phyloP scores from a whole-genome alignment of 2,329 filamentous ascomycete species.

The Phaeosphaeriaceae sp. region DNA sequence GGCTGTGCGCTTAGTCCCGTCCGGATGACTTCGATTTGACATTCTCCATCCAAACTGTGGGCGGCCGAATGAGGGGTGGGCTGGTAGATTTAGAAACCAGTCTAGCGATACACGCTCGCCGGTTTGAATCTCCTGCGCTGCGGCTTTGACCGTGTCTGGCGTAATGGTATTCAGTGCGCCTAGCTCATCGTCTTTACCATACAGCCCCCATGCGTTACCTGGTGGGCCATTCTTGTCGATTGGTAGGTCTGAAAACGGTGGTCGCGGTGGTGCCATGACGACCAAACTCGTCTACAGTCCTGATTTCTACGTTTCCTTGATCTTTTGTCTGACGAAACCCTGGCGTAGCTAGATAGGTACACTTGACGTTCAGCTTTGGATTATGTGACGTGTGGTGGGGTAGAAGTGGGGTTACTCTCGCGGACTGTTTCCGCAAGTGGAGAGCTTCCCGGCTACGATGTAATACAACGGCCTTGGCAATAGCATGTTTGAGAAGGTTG shows the following conservation, averaged over 20 bases:
- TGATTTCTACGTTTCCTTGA: too few relatives aligned
- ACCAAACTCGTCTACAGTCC: too few relatives aligned
- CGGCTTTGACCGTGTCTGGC: slow-evolving; percentile 50
- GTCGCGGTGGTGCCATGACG: slow-evolving; percentile 28
- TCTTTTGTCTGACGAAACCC: neutral
- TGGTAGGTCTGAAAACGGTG: slow-evolving; percentile 56
- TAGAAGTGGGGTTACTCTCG: slow-evolving; percentile 29
- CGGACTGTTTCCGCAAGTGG: slow-evolving; percentile 10
- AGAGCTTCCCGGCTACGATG: neutral
- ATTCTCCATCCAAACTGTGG: slow-evolving; percentile 39
- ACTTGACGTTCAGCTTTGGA: slow-evolving; percentile 4
- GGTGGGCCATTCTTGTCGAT: slow-evolving; percentile 57
- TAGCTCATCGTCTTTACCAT: slow-evolving; percentile 58
- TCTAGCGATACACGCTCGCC: slow-evolving; percentile 49
- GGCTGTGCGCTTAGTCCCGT: slow-evolving; percentile 36
- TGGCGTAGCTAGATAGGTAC: neutral
- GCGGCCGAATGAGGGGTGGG: slow-evolving; percentile 46
- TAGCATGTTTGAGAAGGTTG: neutral
- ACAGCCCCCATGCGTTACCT: slow-evolving; percentile 64
- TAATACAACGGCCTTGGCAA: neutral
- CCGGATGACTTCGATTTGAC: slow-evolving; percentile 32
- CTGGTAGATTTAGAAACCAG: slow-evolving; percentile 51
- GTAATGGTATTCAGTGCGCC: slow-evolving; percentile 64
- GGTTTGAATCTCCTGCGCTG: slow-evolving; percentile 54
- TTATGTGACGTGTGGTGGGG: slow-evolving; percentile 25